Evolutionary conservation across 225 moss, liverwort and hornwort genomes (phyloP).

Genomic region (Rhytidiadelphus loreus): DNA sequence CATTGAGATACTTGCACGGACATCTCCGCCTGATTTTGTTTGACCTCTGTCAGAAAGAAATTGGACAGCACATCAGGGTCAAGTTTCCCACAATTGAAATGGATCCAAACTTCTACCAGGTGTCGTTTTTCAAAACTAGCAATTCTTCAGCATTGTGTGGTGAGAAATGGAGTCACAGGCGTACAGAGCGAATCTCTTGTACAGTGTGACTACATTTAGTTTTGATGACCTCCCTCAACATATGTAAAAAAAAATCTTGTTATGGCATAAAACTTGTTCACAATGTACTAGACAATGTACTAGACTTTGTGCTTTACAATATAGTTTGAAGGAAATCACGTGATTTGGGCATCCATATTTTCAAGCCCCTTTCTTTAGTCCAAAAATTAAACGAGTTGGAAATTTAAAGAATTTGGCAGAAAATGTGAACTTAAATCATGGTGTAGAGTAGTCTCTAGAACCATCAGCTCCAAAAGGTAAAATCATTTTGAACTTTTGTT

Average conservation of each 20-base stretch:
- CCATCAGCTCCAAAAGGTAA: not conserved
- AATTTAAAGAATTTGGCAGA: not conserved
- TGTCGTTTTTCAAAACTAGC: not conserved
- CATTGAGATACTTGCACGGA: slow-evolving; percentile 47
- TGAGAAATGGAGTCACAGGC: not conserved
- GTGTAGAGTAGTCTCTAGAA: not conserved
- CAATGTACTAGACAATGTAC: not conserved
- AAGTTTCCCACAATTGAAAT: not conserved
- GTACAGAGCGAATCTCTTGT: not conserved
- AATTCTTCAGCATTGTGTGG: not conserved
- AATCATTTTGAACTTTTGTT: not conserved
- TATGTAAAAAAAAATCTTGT: not conserved
- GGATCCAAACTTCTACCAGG: not conserved
- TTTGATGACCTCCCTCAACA: not conserved
- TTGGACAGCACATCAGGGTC: not conserved
- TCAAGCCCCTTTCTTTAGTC: not conserved
- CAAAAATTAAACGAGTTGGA: not conserved
- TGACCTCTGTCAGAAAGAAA: slow-evolving; percentile 24
- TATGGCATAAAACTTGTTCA: not conserved
- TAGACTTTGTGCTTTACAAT: not conserved
- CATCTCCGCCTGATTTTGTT: slow-evolving; percentile 50
- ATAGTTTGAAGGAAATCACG: not conserved
- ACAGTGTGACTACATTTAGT: not conserved
- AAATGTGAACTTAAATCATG: not conserved
- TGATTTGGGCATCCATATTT: not conserved